Base-by-base conservation (phyloP, 345 rosid genomes). In the Gossypium stocksii region DNA sequence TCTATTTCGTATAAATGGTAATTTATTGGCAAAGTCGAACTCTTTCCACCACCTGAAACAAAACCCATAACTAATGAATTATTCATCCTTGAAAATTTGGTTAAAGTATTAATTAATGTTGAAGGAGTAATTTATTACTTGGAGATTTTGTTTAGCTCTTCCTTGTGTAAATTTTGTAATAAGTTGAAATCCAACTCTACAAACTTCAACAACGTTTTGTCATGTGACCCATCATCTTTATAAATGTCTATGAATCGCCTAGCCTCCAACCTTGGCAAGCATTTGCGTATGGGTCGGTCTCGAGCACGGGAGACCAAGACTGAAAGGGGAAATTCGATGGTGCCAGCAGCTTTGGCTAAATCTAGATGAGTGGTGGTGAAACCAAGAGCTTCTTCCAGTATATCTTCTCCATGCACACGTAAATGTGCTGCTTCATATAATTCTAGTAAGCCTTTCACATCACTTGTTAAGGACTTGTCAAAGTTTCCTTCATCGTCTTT, bases 361-460 rank as follows among this genome's bases (percentile, higher is more conserved):
- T 74, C n/a, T 9, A 81, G 81, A 4, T 60, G 48, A 20, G 43
- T 6, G 16, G 74, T 49, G 16, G 72, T 49, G 58, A 69, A 69
- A 49, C 16, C 7, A 25, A 73, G 46, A 20, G 76, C 76, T 73
- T 72, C 76, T 34, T 80, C 81, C 0, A 79, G 25, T 13, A 74
- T 64, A 9, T 77, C 56, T 56, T 79, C 87, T 1, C 77, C 85
- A 29, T 66, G 79, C 10, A 77, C 70, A 17, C 56, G 12, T 2
- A 72, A 23, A 56, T 74, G 78, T 19, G 81, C 20, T 7, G 82
- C 78, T 68, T 78, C 78, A 7, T 75, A 78, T 43, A 80, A 48
- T 19, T 71, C 70, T 2, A 80, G 44, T 66, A 74, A 41, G 1
- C 80, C 81, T 0, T 29, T 14, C n/a, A 9, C 49, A 6, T 73